Percentiles rank a stretch among this genome's conserved stretches.
These are phyloP conservation scores for Chaetomiaceae sp. DNA, from an alignment of 2,329 filamentous ascomycete species.

Conservation along the genomic window DNA sequence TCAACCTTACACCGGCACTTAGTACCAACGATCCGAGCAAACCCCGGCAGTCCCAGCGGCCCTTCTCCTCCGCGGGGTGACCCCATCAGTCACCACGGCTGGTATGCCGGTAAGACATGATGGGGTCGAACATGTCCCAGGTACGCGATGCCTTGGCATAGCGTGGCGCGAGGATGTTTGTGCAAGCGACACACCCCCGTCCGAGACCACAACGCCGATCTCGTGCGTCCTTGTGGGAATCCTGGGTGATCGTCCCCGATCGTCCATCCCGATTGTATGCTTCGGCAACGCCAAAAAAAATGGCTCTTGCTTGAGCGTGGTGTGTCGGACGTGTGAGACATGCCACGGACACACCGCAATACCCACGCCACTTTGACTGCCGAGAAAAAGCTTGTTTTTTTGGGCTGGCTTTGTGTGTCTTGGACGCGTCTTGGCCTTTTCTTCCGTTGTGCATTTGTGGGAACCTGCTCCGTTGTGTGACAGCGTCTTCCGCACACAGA, in stretches of 20 bases:
- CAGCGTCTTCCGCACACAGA: no score
- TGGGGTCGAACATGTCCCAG: background rate
- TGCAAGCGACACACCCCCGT: background rate
- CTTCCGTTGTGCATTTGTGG: no score
- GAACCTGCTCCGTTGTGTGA: no score
- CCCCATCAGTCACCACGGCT: no score
- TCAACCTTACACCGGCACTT: no score
- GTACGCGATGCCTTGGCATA: background rate
- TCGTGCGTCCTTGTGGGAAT: background rate
- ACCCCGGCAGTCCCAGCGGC: no score
- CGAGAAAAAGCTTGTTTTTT: slow-evolving; percentile 6
- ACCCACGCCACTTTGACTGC: background rate
- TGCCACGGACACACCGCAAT: background rate
- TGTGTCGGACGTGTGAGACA: background rate
- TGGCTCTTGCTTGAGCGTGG: no score
- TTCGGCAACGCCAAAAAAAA: no score
- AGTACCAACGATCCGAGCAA: no score
- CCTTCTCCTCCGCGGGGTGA: no score
- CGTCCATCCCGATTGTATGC: background rate
- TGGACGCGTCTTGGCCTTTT: no score
- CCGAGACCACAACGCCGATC: background rate
- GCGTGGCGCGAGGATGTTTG: background rate
- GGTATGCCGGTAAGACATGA: background rate
- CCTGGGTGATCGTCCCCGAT: background rate
- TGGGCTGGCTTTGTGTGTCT: background rate